Evolutionary conservation across 495 filamentous ascomycete genomes (phyloP), one percentile per base, ranked within the genome.

Genomic region (Xylaria nigripes): DNA sequence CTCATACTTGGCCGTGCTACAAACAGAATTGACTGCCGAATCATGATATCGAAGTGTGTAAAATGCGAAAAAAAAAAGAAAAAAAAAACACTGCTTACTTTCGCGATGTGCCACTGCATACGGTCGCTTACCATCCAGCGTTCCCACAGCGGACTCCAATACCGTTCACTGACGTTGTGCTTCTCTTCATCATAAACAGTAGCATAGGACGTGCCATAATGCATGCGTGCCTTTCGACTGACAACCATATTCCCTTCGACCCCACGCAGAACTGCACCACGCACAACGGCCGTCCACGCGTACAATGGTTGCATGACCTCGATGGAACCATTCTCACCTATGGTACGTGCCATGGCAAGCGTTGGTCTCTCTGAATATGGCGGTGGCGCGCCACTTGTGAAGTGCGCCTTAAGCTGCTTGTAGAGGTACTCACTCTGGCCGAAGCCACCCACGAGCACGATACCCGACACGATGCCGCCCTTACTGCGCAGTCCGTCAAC

Each of bases 31-130:
- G n/a, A n/a, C n/a, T n/a, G n/a, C n/a, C n/a, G 27, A 10, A 30
- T 30, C 4, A 30, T 30, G 10, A 30, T 30, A 30, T 10, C 27
- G 27, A 30, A 30, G 10, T 45, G 32, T 12, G 13, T 12, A 36
- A 36, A 36, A 15, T 12, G 13, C 5, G 41, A 30, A 19, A 16
- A 1, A 30, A 18, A 29, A 32, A 34, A 30, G n/a, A 49, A 40
- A 9, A 41, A 29, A 34, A 9, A 40, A 30, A 51, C n/a, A 25
- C 30, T 15, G 64, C 73, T 61, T 55, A 85, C 83, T 74, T 84
- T 86, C 10, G 81, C 78, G 65, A 86, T 86, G 69, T 87, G 85
- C 85, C 85, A 89, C 61, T 87, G 84, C 85, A 89, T 87, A 45
- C 85, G 75, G 68, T 89, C 85, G 50, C 74, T 80, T 15, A 89